Conservation (phyloP, 2,329 filamentous ascomycete species). For the Zalaria obscura region DNA sequence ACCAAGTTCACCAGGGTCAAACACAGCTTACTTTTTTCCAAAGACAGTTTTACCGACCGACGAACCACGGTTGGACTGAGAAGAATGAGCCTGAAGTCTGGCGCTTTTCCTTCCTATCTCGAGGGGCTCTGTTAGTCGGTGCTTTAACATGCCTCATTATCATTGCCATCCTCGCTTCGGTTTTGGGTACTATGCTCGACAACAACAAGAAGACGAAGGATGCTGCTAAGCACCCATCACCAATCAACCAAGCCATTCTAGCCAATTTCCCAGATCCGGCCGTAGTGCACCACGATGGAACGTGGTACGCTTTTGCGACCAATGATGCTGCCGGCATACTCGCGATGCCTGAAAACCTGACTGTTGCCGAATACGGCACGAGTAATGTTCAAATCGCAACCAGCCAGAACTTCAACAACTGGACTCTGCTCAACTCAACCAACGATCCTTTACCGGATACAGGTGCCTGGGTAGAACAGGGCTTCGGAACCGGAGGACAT, state of each 20-base stretch:
- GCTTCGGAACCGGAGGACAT: conserved; percentile 5
- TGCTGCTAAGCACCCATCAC: neutral
- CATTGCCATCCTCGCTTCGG: conserved; percentile 10
- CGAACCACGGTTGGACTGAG: neutral
- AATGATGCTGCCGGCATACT: conserved; percentile 19
- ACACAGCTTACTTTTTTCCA: conserved; percentile 10
- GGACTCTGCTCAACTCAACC: conserved; percentile 13
- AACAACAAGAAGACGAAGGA: neutral
- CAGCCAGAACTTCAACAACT: conserved; percentile 20
- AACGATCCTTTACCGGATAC: conserved; percentile 17
- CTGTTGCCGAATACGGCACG: conserved; percentile 9
- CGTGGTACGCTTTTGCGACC: conserved; percentile 25
- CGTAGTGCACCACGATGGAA: conserved; percentile 16
- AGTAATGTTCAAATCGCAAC: conserved; percentile 24
- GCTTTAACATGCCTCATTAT: conserved; percentile 9
- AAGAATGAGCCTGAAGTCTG: conserved; percentile 2
- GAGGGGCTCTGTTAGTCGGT: conserved; percentile 8
- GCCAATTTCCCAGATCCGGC: conserved; percentile 25
- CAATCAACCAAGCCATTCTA: conserved; percentile 9
- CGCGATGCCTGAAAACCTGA: conserved; percentile 4
- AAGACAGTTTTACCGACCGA: conserved; percentile 11
- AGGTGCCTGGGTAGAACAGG: conserved; percentile 12
- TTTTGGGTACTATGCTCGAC: conserved; percentile 9
- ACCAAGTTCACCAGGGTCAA: neutral
- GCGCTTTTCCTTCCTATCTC: conserved; percentile 14